phyloP scores from a whole-genome alignment of 371 early-diverging fungal species.

The Mucor piriformis region DNA sequence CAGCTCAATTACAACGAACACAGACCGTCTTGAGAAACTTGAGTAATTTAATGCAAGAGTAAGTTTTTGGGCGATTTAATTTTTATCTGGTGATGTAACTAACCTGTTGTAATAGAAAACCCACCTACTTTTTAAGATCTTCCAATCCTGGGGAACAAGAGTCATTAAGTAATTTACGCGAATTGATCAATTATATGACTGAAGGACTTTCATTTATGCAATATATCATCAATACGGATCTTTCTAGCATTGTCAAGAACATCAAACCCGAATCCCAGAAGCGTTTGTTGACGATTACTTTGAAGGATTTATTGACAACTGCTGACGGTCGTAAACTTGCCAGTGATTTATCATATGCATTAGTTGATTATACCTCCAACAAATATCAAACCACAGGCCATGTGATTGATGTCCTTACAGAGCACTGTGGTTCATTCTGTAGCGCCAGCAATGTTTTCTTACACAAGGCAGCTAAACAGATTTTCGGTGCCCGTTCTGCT shows the following conservation, averaged over 20 bases:
- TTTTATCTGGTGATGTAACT: no score
- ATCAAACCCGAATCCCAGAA: constrained; percentile 6
- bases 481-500: constrained; percentile 30
- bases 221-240: constrained; percentile 15
- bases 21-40: constrained; percentile 2
- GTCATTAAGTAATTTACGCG: constrained; percentile 5
- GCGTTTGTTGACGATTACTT: background rate
- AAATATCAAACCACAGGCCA: constrained; percentile 5
- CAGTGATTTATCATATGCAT: constrained; percentile 8
- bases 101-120: background rate
- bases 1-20: constrained; percentile 2
- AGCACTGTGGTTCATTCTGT: constrained; percentile 77
- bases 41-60: constrained; percentile 6
- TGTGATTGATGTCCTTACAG: constrained; percentile 50
- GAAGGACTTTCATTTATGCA: constrained; percentile 20
- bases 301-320: constrained; percentile 16
- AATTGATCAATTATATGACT: constrained; percentile 4
- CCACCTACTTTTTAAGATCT: background rate
- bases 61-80: no score
- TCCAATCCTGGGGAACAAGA: background rate
- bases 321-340: constrained; percentile 15
- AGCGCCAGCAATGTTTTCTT: constrained; percentile 50
- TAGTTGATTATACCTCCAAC: constrained; percentile 16
- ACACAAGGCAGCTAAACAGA: constrained; percentile 54
- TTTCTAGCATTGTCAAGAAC: constrained; percentile 5